Percentiles rank a stretch among this genome's conserved stretches.
phyloP scores from a whole-genome alignment of 2,329 filamentous ascomycete genomes.

The Pseudogymnoascus sp. region DNA sequence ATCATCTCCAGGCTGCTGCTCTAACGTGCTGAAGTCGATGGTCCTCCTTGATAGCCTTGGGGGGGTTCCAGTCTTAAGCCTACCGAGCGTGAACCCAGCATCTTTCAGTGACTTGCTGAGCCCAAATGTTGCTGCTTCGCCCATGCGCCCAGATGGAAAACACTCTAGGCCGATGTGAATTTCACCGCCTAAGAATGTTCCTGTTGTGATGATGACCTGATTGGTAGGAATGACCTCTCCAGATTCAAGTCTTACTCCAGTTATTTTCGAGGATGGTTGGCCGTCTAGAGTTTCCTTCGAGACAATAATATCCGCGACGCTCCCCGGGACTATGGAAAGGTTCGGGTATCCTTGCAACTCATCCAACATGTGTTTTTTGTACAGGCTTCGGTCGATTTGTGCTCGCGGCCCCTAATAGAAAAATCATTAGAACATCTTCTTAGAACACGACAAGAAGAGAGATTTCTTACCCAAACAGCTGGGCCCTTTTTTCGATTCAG shows the following conservation, averaged over 20 bases:
- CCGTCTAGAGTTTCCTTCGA: constrained; percentile 44
- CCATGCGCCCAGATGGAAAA: constrained; percentile 84
- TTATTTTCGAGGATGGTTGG: constrained; percentile 61
- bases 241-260: constrained; percentile 77
- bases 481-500: constrained; percentile 86
- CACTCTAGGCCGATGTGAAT: constrained; percentile 87
- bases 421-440: constrained; percentile 7
- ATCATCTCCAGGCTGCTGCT: constrained; percentile 71
- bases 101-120: constrained; percentile 83
- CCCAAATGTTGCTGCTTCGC: constrained; percentile 86
- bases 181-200: constrained; percentile 89
- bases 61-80: constrained; percentile 92
- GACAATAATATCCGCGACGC: constrained; percentile 84
- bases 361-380: constrained; percentile 83
- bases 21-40: constrained; percentile 68
- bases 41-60: constrained; percentile 74
- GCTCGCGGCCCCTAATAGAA: constrained; percentile 65
- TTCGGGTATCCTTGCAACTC: constrained; percentile 74
- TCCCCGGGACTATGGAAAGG: constrained; percentile 73
- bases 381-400: constrained; percentile 87
- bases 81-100: constrained; percentile 80
- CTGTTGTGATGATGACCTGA: constrained; percentile 88
- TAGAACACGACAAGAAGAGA: not conserved
- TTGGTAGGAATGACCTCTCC: constrained; percentile 74
- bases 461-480: constrained; percentile 68